Base-by-base conservation (phyloP, 306 rosid species). In the Medicago arabica region DNA sequence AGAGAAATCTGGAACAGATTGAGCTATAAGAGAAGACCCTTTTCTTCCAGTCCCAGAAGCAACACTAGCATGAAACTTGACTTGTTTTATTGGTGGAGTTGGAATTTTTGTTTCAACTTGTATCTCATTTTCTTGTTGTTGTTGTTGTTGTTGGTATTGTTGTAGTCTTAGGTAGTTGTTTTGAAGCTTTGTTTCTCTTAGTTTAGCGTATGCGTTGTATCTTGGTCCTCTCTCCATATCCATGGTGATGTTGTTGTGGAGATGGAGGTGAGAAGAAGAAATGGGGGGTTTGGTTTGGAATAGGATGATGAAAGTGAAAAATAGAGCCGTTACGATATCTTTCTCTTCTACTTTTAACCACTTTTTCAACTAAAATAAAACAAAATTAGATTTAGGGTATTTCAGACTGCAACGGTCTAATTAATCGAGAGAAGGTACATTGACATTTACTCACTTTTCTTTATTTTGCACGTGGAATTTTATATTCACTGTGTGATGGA, bases 1-100 rank as follows among this genome's bases (percentile, higher is more conserved):
- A 2, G 93, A 78, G 86, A 95, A 92, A 70, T 95, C 96, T 1
- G 99, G 97, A 66, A 96, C 98, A n/a, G 98, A 96, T 25, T 96
- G 98, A 14, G 98, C 93, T 15, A 96, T 75, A 16, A 74, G 74
- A 23, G 93, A 89, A 19, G 87, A 85, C 50, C 87, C 85, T 75
- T 88, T 87, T 87, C 85, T 76, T 34, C 58, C 75, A 7, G 74
- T 76, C 38, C 58, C 75, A 7, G 74, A 67, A 19, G 60, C 66
- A 19, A 54, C 68, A 54, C 13, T 34, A 19, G 40, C 69, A 36
- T 84, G 88, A 74, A 90, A 89, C 62, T 74, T 89, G 61, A 90
- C 93, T 58, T 89, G 93, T 81, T 92, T 96, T 81, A 84, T 96
- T 9, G 86, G 76, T 71, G 84, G 89, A 62, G 87, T 67, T 4